A percentile compares a stretch with the other conserved stretches of the same genome.
These are phyloP conservation scores for Apiotrichum montevideense DNA, from an alignment of 1,284 basidiomycete species.

Conservation along the genomic window DNA sequence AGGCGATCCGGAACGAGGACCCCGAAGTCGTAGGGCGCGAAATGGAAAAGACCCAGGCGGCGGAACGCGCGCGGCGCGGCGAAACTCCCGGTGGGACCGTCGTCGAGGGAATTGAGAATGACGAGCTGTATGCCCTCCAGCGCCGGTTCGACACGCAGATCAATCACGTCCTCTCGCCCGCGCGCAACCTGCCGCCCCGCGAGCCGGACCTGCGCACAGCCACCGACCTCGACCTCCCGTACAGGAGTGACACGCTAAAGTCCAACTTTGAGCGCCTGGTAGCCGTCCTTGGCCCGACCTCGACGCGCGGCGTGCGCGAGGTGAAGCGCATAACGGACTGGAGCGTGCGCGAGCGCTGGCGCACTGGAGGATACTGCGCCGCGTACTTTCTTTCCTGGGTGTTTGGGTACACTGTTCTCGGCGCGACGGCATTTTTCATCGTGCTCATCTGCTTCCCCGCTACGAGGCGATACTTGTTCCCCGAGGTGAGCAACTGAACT, in stretches of 20 bases:
- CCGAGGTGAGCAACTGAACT: conserved; percentile 39
- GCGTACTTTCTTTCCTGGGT: conserved; percentile 51
- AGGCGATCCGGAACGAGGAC: too few relatives aligned
- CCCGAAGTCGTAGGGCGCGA: neutral
- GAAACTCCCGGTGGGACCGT: conserved; percentile 41
- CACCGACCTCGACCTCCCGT: conserved; percentile 23
- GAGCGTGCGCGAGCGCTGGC: conserved; percentile 44
- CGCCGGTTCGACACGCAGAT: conserved; percentile 48
- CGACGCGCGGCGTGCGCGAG: conserved; percentile 51
- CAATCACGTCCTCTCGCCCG: conserved; percentile 44
- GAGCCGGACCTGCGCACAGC: conserved; percentile 37
- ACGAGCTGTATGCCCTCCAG: conserved; percentile 44
- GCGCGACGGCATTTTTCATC: conserved; percentile 45
- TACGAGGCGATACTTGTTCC: conserved; percentile 51
- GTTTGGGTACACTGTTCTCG: conserved; percentile 48
- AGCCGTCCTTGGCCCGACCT: conserved; percentile 50
- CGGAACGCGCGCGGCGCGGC: conserved; percentile 39
- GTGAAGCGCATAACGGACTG: conserved; percentile 50
- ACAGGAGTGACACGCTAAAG: conserved; percentile 46
- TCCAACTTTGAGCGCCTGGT: conserved; percentile 54
- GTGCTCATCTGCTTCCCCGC: conserved; percentile 51
- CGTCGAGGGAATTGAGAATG: conserved; percentile 47
- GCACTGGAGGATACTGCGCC: conserved; percentile 48
- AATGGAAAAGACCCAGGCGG: conserved; percentile 46
- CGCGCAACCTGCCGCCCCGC: conserved; percentile 31